Base-by-base conservation (phyloP, 139 green algal species). In the Chlorella sp. region DNA sequence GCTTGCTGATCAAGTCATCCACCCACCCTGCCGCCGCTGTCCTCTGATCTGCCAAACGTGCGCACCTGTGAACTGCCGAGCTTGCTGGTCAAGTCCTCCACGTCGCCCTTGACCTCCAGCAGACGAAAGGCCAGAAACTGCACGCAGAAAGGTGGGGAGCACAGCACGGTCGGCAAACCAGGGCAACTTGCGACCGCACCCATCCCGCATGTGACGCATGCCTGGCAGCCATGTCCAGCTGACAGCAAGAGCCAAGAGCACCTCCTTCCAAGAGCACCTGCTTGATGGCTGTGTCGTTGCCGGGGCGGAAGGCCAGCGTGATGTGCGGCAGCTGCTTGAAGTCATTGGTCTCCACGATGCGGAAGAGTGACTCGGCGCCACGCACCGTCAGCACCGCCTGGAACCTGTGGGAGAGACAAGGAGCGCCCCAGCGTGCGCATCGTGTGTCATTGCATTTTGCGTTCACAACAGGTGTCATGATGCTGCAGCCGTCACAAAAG, bases 321-420 rank as follows among this genome's bases (percentile, higher is more conserved):
- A 98, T 92, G 77, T 98, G 93, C 1, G 90, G 82, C 67, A 97
- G 78, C 75, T 85, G 89, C 72, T 97, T 97, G 83, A 97, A 97
- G 59, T 96, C 90, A 71, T 97, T 98, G 27, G 89, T 96, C 77
- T 98, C 93, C 26, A 97, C 75, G 5, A 97, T 87, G 26, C 84
- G 82, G 60, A 98, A 84, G 0, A 84, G 26, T 2, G 86, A 91
- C 30, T 92, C 83, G 1, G n/a, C 69, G 10, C 71, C 73, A 4
- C 74, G 74, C 5, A 74, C 55, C 2, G 36, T 59, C 69, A 93
- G 73, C 27, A 93, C 83, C 2, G 85, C 84, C 65, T 86, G 73
- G 55, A 89, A 93, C 70, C 82, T 91, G 82, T 10, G 24, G 22
- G 55, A 30, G 14, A 64, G 55, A 17, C 42, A 55, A n/a, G n/a